Evolutionary conservation across 2,329 filamentous ascomycete species (phyloP), one percentile per base, ranked within the genome.

Genomic region (Didymella pomorum): DNA sequence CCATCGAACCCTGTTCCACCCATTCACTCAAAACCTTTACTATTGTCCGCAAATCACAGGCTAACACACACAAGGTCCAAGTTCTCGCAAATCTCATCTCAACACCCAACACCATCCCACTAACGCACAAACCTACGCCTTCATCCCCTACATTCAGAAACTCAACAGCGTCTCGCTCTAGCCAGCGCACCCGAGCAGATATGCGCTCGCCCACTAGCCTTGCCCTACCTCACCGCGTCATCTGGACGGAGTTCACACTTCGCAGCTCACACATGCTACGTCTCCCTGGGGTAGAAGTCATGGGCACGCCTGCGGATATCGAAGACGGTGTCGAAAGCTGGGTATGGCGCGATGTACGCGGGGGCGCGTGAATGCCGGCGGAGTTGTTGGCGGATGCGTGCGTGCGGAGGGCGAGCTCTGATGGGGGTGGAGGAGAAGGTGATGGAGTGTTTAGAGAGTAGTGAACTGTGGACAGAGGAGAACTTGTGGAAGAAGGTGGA

Each of bases 241-340:
- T 52, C 20, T 52, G 49, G 49, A 44, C 35, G 39, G 49, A 52
- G 33, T 9, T 20, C 21, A 26, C 18, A 39, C 44, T 44, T 20
- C 49, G 49, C 28, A 39, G 49, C 28, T 52, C 49, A 28, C 16
- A 14, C 21, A 16, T 52, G 20, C 28, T 52, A 20, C 49, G 49
- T 3, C 49, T 35, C 7, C 49, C 11, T 16, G 20, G 18, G n/a
- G 16, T 39, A 10, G 46, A 49, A 39, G 33, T 49, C 9, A 49
- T 49, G 46, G 35, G 31, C 9, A 23, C 25, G 23, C 46, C 46
- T 8, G 46, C 9, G 8, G 18, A 39, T 12, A 39, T 49, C 33
- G 46, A 49, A 33, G 31, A 16, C 8, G n/a, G 28, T 12, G 46
- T 23, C 12, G 33, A 39, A 20, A 23, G 33, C 2, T 21, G 3